Evolutionary conservation across 495 filamentous ascomycete genomes (phyloP).

Genomic region (Hypoxylon lienhwacheense): DNA sequence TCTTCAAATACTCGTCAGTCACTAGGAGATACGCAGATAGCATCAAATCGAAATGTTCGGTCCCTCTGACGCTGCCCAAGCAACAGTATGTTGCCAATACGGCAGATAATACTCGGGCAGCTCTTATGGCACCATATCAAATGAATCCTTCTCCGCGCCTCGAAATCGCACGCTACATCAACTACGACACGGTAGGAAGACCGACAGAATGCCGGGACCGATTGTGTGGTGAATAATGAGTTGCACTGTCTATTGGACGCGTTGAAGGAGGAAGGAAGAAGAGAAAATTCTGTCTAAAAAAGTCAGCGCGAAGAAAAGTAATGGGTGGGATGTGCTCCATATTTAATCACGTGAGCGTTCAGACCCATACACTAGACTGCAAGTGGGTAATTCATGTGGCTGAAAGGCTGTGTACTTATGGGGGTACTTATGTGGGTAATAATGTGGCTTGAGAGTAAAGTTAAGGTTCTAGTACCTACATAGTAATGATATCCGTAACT

Average conservation of each 20-base stretch:
- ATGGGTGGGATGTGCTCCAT: constrained; percentile 25
- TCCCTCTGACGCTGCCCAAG: constrained; percentile 90
- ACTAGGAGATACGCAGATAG: neutral
- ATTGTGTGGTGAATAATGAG: constrained; percentile 63
- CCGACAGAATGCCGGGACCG: constrained; percentile 70
- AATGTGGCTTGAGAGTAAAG: constrained; percentile 31
- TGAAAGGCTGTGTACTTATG: constrained; percentile 2
- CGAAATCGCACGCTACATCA: constrained; percentile 80
- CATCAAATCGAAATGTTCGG: constrained; percentile 57
- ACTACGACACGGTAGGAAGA: constrained; percentile 57
- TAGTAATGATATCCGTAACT: constrained; percentile 3
- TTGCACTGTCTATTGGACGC: constrained; percentile 89
- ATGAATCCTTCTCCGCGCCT: constrained; percentile 73
- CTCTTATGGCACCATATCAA: constrained; percentile 80
- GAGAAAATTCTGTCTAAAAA: constrained; percentile 2
- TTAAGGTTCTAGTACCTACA: neutral
- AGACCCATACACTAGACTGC: neutral
- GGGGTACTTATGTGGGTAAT: too few species aligned
- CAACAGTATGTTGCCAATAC: constrained; percentile 55
- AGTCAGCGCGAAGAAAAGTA: constrained; percentile 27
- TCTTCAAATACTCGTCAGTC: neutral
- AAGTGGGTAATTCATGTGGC: neutral
- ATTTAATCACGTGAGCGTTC: constrained; percentile 9
- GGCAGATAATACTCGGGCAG: constrained; percentile 70
- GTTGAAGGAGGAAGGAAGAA: constrained; percentile 58